Base-by-base conservation (phyloP, 2,329 filamentous ascomycete genomes). In the Cladosporium velox region DNA sequence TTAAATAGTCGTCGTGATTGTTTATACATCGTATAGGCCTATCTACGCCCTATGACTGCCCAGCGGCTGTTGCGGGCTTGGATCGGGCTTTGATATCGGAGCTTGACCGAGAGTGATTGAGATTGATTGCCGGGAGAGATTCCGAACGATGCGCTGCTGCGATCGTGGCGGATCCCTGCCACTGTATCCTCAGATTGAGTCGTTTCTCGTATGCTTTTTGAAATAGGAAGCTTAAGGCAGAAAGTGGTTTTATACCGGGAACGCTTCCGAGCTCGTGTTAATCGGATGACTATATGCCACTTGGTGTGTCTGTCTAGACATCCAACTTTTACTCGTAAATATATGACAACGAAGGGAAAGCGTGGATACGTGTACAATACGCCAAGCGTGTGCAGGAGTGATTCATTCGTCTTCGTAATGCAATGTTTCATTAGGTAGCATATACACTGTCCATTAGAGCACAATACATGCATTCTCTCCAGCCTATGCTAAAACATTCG, bases 21-120 rank as follows among this genome's bases (percentile, higher is more conserved):
- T 26, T 14, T 55, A 34, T 55, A 21, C n/a, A 30, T 55, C 18
- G 24, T 28, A 15, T 15, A 54, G n/a, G 51, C 12, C 24, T 28
- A 55, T 54, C 28, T 55, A 55, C 52, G 30, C 52, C 55, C 32
- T 35, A 63, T 63, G 60, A 63, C 60, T 63, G 60, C 14, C 28
- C 14, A 10, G 41, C 63, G 63, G 63, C 63, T 65, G 59, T 38
- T 65, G 63, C 63, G 63, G 63, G 24, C 55, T 65, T 34, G 21
- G 12, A 41, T 58, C 55, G 55, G 55, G 52, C 52, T 55, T 55
- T 55, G 52, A 32, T 34, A 55, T 34, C 52, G 52, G 52, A 24
- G 28, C 32, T 55, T 32, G 28, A 30, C 32, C 28, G 52, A 32
- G 52, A 47, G 41, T 21, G 3, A 12, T 11, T 55, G 30, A 30